Base-by-base conservation (phyloP, 176 grass and related monocot species). In the Oryza brachyantha region DNA sequence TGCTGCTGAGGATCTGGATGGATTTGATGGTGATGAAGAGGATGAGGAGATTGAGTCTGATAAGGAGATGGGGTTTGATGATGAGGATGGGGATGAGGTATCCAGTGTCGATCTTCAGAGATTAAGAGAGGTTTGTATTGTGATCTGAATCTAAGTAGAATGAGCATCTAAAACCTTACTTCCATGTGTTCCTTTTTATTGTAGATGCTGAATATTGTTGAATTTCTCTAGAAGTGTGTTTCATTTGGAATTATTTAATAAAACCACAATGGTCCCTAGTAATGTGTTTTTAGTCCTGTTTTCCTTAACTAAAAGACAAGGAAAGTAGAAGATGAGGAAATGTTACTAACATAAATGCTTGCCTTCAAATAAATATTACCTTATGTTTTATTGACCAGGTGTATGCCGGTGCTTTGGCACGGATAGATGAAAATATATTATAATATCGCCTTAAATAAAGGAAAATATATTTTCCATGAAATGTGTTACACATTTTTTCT, bases 61-160 rank as follows among this genome's bases (percentile, higher is more conserved):
- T 52, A 88, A 79, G 64, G 90, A 92, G 55, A 97, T 97, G 93
- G 93, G 88, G 34, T 77, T 81, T 85, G 93, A 93, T 86, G 85
- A 86, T 73, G 93, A 97, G 70, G 90, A 97, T 79, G 83, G 86
- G 46, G 88, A 92, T 82, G 93, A 93, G 84, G 85, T 82, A 29
- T 70, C 88, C 29, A 93, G 80, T 61, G 79, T 91, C 29, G 77
- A 74, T 76, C 83, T 93, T 61, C 82, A 93, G 35, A 93, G 80
- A 57, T 73, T 97, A 68, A 82, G 87, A 22, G 89, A 97, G 94
- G 94, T 97, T 86, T 76, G 84, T 85, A 48, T 58, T 72, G 8
- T 81, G 21, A 28, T 72, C 21, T 71, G 41, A 27, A 28, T 58
- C 29, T 19, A 29, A 75, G 5, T 81, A 21, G 59, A 58, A 85